A percentile compares a stretch with the other conserved stretches of the same genome.
Evolutionary conservation across 169 alveolate species (phyloP).

Genomic region (Plasmodium gallinaceum): DNA sequence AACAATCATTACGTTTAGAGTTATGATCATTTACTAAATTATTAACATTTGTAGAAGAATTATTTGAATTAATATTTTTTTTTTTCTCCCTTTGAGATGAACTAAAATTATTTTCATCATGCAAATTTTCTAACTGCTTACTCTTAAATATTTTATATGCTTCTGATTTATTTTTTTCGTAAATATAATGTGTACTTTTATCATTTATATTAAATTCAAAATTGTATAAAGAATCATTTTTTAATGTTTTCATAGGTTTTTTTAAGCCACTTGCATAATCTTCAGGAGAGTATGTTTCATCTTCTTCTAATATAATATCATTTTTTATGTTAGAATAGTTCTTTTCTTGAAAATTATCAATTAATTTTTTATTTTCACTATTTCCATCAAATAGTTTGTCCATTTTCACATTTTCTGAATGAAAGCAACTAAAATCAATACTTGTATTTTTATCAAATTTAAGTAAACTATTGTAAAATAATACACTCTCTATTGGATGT

Average conservation of each 20-base stretch:
- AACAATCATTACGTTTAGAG: not conserved
- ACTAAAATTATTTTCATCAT: slow-evolving; percentile 1
- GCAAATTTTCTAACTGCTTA: slow-evolving; percentile 45
- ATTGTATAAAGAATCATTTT: slow-evolving; percentile 16
- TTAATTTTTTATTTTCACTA: slow-evolving; percentile 2
- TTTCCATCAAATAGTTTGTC: slow-evolving; percentile 35
- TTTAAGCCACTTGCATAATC: slow-evolving; percentile 71
- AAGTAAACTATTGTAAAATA: slow-evolving; percentile 27
- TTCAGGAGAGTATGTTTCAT: slow-evolving; percentile 56
- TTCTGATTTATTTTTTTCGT: slow-evolving; percentile 59
- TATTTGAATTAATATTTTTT: not conserved
- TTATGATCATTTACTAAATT: not conserved
- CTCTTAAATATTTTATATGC: slow-evolving; percentile 48
- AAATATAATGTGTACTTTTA: slow-evolving; percentile 45
- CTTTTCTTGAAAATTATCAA: slow-evolving; percentile 15
- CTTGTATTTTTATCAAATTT: slow-evolving; percentile 13
- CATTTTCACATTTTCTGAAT: slow-evolving; percentile 68
- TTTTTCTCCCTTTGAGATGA: not conserved
- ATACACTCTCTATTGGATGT: slow-evolving; percentile 36
- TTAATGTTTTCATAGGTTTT: not conserved
- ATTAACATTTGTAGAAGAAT: slow-evolving; percentile 20
- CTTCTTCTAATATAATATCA: slow-evolving; percentile 50
- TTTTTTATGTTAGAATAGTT: slow-evolving; percentile 44
- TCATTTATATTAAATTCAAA: slow-evolving; percentile 55
- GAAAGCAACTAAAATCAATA: slow-evolving; percentile 9